Evolutionary conservation across 164 flowering plant genomes (phyloP).

Genomic region (Vitis vinifera): DNA sequence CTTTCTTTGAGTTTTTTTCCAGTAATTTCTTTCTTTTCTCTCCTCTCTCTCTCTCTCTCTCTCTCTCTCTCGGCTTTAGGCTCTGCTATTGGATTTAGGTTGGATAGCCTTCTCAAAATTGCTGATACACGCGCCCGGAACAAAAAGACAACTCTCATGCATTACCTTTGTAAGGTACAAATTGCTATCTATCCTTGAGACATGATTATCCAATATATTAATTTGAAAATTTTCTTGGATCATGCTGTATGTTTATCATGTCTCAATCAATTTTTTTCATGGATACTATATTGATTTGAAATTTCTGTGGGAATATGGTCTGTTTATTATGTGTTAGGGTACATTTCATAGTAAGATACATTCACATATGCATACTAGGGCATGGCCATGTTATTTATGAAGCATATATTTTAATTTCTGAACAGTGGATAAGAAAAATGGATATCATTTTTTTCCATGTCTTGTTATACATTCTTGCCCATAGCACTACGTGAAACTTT

Average conservation of each 20-base stretch:
- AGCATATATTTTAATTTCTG: neutral
- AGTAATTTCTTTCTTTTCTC: neutral
- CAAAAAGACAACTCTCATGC: constrained; percentile 73
- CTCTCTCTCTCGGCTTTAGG: constrained; percentile 28
- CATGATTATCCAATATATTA: no score
- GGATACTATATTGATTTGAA: no score
- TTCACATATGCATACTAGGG: neutral
- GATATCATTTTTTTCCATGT: neutral
- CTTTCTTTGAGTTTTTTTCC: neutral
- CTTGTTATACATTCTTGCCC: neutral
- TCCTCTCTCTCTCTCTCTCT: no score
- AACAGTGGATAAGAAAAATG: no score
- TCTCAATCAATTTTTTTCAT: neutral
- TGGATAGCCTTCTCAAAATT: constrained; percentile 73
- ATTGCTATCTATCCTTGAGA: neutral
- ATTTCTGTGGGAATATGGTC: no score
- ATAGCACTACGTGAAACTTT: no score
- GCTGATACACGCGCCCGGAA: constrained; percentile 65
- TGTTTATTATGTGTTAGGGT: no score
- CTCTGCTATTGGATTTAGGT: constrained; percentile 62
- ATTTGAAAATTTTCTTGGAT: neutral
- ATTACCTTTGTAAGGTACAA: constrained; percentile 73
- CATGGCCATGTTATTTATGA: neutral
- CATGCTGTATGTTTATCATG: neutral
- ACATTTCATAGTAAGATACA: neutral